Conservation (phyloP, 768 basidiomycete species). For the Boletus rubroflammeus region DNA sequence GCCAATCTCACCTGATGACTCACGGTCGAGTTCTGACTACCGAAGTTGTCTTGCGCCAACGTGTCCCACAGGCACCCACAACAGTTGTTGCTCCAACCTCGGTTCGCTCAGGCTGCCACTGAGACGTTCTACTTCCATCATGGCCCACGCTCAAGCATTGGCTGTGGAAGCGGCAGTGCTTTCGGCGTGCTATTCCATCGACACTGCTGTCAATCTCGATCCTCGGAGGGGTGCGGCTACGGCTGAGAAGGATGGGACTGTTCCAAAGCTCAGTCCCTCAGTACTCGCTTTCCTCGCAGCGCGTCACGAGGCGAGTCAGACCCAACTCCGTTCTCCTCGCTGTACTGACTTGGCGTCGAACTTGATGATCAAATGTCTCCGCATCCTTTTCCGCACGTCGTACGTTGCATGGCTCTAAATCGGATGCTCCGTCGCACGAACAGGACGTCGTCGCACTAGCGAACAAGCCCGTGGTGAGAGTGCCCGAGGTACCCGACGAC, state of each 20-base stretch:
- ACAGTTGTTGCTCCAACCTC: not conserved
- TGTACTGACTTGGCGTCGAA: not conserved
- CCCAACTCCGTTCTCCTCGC: not conserved
- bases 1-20: too few species aligned
- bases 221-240: not conserved
- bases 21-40: not conserved
- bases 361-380: not conserved
- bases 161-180: not conserved
- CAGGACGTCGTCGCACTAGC: conserved; percentile 33
- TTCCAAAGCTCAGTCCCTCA: conserved; percentile 35
- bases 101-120: not conserved
- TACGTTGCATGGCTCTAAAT: not conserved
- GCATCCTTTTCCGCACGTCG: not conserved
- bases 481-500: conserved; percentile 36
- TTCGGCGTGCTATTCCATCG: not conserved
- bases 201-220: not conserved
- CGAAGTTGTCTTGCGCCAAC: not conserved
- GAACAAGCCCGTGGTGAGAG: conserved; percentile 34
- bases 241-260: not conserved
- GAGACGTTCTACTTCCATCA: not conserved
- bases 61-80: not conserved
- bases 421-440: not conserved
- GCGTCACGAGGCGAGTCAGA: conserved; percentile 29
- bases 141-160: not conserved
- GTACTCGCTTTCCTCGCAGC: conserved; percentile 36